Conservation (phyloP, 768 basidiomycete genomes). For the Mycena maculata region DNA sequence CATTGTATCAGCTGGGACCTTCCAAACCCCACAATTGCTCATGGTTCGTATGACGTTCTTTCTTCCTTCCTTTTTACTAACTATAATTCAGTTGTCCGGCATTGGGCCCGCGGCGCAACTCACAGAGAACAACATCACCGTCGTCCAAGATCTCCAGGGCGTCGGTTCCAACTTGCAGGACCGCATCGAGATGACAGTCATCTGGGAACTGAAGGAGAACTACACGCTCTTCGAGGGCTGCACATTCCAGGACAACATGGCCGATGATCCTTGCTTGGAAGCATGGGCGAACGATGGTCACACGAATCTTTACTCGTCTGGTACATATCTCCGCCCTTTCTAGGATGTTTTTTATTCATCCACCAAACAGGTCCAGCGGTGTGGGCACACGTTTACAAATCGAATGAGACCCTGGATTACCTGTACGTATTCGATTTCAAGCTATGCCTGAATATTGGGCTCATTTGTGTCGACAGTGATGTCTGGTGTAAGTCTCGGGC, state of each 20-base stretch:
- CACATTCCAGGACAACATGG: constrained; percentile 6
- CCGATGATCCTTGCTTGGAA: constrained; percentile 17
- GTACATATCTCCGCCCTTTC: neutral
- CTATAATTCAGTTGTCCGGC: too few species aligned
- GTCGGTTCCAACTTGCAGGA: constrained; percentile 55
- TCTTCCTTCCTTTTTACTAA: too few species aligned
- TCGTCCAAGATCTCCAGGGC: constrained; percentile 24
- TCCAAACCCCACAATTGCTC: constrained; percentile 32
- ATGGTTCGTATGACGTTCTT: too few species aligned
- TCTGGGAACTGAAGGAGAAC: constrained; percentile 26
- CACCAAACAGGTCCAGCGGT: constrained; percentile 1
- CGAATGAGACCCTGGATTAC: constrained; percentile 8
- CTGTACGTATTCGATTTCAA: neutral
- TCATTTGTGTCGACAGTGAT: constrained; percentile 3
- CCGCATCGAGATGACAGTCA: constrained; percentile 25
- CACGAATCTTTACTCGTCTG: constrained; percentile 26
- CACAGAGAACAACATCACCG: too few species aligned
- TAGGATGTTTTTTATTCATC: neutral
- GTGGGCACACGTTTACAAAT: constrained; percentile 19
- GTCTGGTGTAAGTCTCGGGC: constrained; percentile 17
- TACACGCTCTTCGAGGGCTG: constrained; percentile 26
- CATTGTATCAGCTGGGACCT: constrained; percentile 45
- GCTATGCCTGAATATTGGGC: neutral
- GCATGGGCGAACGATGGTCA: constrained; percentile 14
- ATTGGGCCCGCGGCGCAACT: too few species aligned